phyloP scores from a whole-genome alignment of 148 eudicot genomes.

The Amaranthus palmeri region DNA sequence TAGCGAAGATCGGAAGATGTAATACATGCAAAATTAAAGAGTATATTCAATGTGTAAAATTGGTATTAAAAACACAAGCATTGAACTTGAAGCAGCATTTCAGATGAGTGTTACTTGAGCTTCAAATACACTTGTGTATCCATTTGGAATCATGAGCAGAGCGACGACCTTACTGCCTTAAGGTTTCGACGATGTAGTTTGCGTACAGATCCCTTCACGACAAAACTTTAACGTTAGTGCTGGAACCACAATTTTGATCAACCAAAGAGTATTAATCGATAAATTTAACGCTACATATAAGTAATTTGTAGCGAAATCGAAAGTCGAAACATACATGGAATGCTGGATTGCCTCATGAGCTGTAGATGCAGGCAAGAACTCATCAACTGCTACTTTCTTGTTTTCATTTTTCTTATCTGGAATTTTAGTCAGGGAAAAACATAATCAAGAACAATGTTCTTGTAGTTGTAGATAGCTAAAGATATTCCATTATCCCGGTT shows the following conservation, averaged over 20 bases:
- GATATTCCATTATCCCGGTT: no score
- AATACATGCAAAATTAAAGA: no score
- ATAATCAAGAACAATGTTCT: neutral
- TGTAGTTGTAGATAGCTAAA: neutral
- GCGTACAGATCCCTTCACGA: slow-evolving; percentile 49
- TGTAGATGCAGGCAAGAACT: slow-evolving; percentile 45
- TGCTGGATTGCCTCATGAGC: slow-evolving; percentile 45
- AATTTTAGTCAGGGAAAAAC: slow-evolving; percentile 7
- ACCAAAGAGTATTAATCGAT: neutral
- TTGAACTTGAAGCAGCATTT: neutral
- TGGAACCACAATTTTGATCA: neutral
- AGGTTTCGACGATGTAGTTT: slow-evolving; percentile 44
- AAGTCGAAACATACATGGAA: slow-evolving; percentile 42
- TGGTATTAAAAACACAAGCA: neutral
- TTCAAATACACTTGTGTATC: neutral
- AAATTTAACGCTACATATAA: neutral
- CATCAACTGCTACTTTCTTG: slow-evolving; percentile 59
- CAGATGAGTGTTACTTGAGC: neutral
- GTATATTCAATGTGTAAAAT: neutral
- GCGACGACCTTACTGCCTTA: slow-evolving; percentile 32
- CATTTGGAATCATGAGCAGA: neutral
- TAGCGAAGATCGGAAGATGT: no score
- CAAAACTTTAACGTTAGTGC: neutral
- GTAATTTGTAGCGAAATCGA: neutral
- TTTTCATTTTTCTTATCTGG: slow-evolving; percentile 63